Evolutionary conservation across 2,329 filamentous ascomycete species (phyloP), one percentile per base, ranked within the genome.

Genomic region (Beauveria caledonica): DNA sequence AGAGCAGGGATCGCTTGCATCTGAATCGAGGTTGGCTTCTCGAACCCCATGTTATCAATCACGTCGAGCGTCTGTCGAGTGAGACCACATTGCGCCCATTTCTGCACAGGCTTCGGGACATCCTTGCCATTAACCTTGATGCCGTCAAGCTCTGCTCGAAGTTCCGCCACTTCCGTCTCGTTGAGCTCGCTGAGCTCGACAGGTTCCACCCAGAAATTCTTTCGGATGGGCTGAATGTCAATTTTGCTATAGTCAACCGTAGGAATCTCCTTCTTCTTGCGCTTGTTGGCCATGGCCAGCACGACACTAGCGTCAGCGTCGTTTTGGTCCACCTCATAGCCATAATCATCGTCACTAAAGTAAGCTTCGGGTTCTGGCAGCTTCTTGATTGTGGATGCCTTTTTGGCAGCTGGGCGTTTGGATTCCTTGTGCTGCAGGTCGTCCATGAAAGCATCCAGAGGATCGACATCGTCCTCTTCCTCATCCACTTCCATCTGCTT

Each of bases 361-460:
- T 97, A 89, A 8, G 92, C 85, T 71, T 96, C 87, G 1, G 90
- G 90, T 67, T 90, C 86, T 60, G 87, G 85, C 49, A 79, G 72
- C 66, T 82, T 82, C 63, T 80, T 80, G 36, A 75, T 77, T 23
- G 67, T 63, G 2, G 67, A 55, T 45, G 63, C 53, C 48, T 68
- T 71, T 39, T 55, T 56, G 46, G 57, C 44, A 2, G 63, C 61
- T n/a, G 70, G 67, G 54, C 72, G 72, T 58, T 73, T 76, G 63
- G 81, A 72, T 60, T 84, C 80, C 3, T 88, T 74, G 44, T 81
- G 73, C 59, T 81, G 79, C 17, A 86, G 78, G 63, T 82, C 84
- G 57, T 86, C 88, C 94, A 99, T 99, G 77, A 95, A 99, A n/a
- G 92, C 93, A 76, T 99, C 94, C 42, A 99, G 78, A 8, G 94